Percentiles rank a stretch among this genome's conserved stretches.
These are phyloP conservation scores for Desmodesmus armatus DNA, from an alignment of 139 green algal genomes.

Conservation along the genomic window DNA sequence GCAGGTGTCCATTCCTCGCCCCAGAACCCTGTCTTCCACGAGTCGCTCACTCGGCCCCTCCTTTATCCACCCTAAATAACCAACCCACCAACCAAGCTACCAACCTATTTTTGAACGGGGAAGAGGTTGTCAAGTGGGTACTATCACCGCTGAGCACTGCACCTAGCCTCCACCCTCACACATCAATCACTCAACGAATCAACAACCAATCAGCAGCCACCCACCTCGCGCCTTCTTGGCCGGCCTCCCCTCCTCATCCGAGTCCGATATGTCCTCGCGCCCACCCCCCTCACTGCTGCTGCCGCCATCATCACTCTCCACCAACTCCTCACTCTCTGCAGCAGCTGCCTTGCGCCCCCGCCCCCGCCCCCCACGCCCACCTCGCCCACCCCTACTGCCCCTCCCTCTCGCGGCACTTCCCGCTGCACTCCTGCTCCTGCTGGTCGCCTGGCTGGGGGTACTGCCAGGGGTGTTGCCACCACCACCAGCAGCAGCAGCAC, in stretches of 20 bases:
- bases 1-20: too few relatives aligned
- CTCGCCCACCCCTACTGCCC: constrained; percentile 3
- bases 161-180: neutral
- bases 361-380: neutral
- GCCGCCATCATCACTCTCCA: neutral
- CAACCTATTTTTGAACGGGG: neutral
- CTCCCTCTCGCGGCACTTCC: neutral
- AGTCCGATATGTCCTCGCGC: neutral
- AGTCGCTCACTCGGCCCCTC: too few relatives aligned
- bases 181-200: neutral
- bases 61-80: too few relatives aligned
- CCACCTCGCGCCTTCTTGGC: constrained; percentile 23
- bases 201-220: neutral
- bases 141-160: neutral
- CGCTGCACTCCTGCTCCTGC: neutral
- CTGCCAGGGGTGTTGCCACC: too few relatives aligned
- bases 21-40: too few relatives aligned
- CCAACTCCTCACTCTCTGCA: constrained; percentile 1
- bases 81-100: neutral
- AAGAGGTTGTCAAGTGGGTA: neutral
- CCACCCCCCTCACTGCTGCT: neutral
- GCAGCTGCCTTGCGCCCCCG: neutral
- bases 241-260: neutral
- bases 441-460: too few relatives aligned
- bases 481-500: too few relatives aligned